Base-by-base conservation (phyloP, 2,329 filamentous ascomycete species). In the Claviceps citrina region DNA sequence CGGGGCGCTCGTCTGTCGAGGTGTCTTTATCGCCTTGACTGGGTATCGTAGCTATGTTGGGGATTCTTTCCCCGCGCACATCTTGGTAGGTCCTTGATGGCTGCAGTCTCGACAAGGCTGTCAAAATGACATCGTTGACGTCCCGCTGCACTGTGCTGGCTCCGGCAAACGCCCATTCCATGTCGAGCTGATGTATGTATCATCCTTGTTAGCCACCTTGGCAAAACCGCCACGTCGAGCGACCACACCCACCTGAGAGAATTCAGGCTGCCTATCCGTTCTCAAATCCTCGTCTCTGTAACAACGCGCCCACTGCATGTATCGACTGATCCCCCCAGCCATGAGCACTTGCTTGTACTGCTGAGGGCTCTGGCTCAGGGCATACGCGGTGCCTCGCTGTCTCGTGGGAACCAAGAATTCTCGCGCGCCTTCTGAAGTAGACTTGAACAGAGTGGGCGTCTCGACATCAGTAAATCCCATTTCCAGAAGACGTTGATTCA, bases 311-410 rank as follows among this genome's bases (percentile, higher is more conserved):
- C 95, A 85, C 52, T 98, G 91, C 59, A 81, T 93, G 57, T 98
- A 98, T 31, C 72, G 75, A 1, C 70, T 64, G 9, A 95, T 72
- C 0, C 89, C 89, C 44, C 83, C 82, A 0, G 86, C 84, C 86
- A 98, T 96, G 31, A 98, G 71, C 2, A 95, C 84, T 63, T 98
- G 91, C 63, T 98, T 98, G 57, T 96, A 98, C 58, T 98, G 91
- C 58, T 98, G 91, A 0, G 91, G 91, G 48, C 89, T 96, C 57
- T 98, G 93, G 0, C 87, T 87, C 16, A 98, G 66, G 7, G 91
- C 91, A 58, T 96, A 98, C 3, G 84, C 86, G 44, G 78, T 65
- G 0, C 84, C 85, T 1, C 68, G 70, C 27, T 70, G 73, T 22
- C 91, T 70, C 1, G 87, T 93, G 0, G 91, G 91, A 4, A 98